Percentiles rank a stretch among this genome's conserved stretches.
These are phyloP conservation scores for Diaporthe helianthi DNA, from an alignment of 2,329 filamentous ascomycete genomes.

Conservation along the genomic window DNA sequence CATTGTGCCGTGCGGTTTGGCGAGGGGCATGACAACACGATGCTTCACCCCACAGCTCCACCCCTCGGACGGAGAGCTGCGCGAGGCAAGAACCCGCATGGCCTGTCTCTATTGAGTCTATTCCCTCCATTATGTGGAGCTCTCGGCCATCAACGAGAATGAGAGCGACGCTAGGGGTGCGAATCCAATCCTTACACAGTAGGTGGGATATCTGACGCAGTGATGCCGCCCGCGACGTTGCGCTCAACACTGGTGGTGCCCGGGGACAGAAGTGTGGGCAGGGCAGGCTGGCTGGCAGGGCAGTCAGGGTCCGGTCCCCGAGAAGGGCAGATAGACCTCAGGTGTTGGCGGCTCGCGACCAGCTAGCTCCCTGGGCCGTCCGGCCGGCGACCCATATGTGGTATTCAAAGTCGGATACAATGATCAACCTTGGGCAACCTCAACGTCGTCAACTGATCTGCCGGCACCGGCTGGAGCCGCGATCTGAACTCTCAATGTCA, in stretches of 20 bases:
- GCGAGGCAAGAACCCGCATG: slow-evolving; percentile 16
- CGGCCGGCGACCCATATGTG: neutral
- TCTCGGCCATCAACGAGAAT: slow-evolving; percentile 3
- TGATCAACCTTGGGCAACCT: slow-evolving; percentile 20
- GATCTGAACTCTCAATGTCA: slow-evolving; percentile 26
- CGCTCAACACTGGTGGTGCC: neutral
- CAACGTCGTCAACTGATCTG: slow-evolving; percentile 14
- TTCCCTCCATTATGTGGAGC: neutral
- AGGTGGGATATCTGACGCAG: slow-evolving; percentile 21
- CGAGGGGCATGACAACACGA: slow-evolving; percentile 4
- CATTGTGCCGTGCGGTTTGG: slow-evolving; percentile 17
- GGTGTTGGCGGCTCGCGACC: neutral
- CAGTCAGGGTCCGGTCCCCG: too few species aligned
- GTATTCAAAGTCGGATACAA: slow-evolving; percentile 10
- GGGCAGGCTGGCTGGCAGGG: too few species aligned
- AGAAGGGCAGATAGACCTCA: neutral
- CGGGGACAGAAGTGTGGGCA: neutral
- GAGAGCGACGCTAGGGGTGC: slow-evolving; percentile 16
- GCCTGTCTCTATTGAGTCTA: neutral
- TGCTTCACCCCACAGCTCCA: slow-evolving; percentile 17
- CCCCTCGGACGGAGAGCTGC: slow-evolving; percentile 1
- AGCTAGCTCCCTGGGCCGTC: neutral
- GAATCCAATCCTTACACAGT: neutral
- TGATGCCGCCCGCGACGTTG: slow-evolving; percentile 3
- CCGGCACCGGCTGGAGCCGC: slow-evolving; percentile 28